Conservation (phyloP, 306 rosid species). For the Heteromeles arbutifolia region DNA sequence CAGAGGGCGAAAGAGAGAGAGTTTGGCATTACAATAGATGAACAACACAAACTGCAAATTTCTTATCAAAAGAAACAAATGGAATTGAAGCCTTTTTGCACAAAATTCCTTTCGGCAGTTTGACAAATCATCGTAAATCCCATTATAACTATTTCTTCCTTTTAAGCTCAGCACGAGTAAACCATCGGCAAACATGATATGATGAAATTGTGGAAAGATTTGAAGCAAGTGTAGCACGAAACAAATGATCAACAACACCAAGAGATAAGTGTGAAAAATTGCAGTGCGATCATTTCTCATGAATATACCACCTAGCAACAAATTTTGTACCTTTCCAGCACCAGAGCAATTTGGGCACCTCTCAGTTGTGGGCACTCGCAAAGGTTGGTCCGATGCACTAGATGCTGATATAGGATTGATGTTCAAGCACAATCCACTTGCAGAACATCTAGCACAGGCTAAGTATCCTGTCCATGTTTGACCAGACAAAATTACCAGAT, state of each 20-base stretch:
- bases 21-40: neutral
- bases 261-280: neutral
- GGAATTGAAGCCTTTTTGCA: neutral
- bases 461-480: constrained; percentile 60
- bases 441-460: constrained; percentile 89
- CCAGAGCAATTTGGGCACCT: constrained; percentile 76
- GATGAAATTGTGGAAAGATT: neutral
- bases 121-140: neutral
- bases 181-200: neutral
- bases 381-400: constrained; percentile 35
- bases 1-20: neutral
- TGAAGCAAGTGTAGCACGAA: neutral
- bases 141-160: neutral
- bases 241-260: neutral
- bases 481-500: neutral
- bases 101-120: neutral
- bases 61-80: neutral
- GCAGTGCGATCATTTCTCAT: neutral
- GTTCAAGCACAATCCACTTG: constrained; percentile 74
- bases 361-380: constrained; percentile 51
- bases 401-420: constrained; percentile 52
- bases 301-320: neutral
- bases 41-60: neutral
- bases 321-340: constrained; percentile 74
- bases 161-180: too few species aligned